Percentiles rank a stretch among this genome's conserved stretches.
Evolutionary conservation across 2,329 filamentous ascomycete species (phyloP).

Genomic region (Paramyrothecium roridum): DNA sequence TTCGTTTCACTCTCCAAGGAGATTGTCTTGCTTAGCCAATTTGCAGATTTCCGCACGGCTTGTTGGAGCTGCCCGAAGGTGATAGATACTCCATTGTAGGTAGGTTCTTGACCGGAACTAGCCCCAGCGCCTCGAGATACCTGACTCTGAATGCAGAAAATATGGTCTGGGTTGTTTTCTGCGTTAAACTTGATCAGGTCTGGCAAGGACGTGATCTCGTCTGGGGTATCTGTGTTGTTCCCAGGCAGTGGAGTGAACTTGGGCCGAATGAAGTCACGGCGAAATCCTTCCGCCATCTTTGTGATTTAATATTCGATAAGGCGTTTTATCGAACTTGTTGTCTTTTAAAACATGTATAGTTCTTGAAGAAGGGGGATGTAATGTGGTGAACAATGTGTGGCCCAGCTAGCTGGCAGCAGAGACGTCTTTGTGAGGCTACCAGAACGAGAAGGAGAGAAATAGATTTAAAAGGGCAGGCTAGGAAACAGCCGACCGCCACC

Average conservation of each 20-base stretch:
- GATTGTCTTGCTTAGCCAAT: background rate
- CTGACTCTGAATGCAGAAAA: constrained; percentile 13
- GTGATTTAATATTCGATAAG: background rate
- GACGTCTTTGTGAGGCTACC: too few species aligned
- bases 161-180: constrained; percentile 9
- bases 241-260: background rate
- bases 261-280: background rate
- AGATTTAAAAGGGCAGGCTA: too few species aligned
- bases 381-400: too few species aligned
- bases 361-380: too few species aligned
- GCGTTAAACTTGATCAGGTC: constrained; percentile 15
- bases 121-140: background rate
- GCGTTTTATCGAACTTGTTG: background rate
- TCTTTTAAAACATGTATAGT: too few species aligned
- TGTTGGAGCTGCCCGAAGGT: background rate
- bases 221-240: background rate
- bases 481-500: background rate
- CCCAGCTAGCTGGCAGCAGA: too few species aligned
- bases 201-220: constrained; percentile 11
- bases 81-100: background rate
- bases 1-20: background rate
- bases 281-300: background rate
- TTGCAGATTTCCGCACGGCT: background rate
- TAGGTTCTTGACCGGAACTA: background rate
- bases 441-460: too few species aligned